These are phyloP conservation scores for Xylaria sp. DNA, from an alignment of 2,329 filamentous ascomycete genomes.

Conservation along the genomic window DNA sequence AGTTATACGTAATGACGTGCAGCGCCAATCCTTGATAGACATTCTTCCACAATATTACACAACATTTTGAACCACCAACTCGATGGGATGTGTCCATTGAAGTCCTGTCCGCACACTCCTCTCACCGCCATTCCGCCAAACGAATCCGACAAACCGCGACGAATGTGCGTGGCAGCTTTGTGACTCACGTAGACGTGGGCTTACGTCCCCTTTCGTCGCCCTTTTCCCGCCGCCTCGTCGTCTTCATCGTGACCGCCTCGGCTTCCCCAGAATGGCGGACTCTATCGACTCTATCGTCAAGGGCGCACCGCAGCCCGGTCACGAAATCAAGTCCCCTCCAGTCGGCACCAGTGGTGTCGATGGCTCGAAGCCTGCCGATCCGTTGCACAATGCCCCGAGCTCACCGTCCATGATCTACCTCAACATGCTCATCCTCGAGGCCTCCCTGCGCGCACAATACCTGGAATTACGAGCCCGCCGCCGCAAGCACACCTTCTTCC, in stretches of 20 bases:
- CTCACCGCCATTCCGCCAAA: constrained; percentile 34
- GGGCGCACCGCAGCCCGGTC: constrained; percentile 77
- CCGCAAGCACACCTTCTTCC: constrained; percentile 92
- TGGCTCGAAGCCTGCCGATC: constrained; percentile 67
- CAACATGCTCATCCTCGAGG: constrained; percentile 96
- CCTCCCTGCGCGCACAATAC: constrained; percentile 91
- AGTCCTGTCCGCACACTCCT: constrained; percentile 2
- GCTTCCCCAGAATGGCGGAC: constrained; percentile 63
- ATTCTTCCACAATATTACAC: constrained; percentile 24
- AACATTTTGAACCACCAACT: constrained; percentile 18
- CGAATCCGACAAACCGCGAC: constrained; percentile 15
- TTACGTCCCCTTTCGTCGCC: constrained; percentile 30
- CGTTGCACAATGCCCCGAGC: constrained; percentile 83
- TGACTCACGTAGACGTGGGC: constrained; percentile 36
- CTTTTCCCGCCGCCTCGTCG: constrained; percentile 23
- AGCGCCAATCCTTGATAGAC: constrained; percentile 18
- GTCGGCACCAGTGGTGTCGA: constrained; percentile 55
- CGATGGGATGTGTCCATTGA: constrained; percentile 7
- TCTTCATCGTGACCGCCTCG: constrained; percentile 16
- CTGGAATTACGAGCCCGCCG: constrained; percentile 87
- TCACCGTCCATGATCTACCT: constrained; percentile 97
- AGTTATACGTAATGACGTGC: constrained; percentile 31
- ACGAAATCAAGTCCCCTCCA: constrained; percentile 59
- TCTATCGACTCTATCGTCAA: constrained; percentile 91
- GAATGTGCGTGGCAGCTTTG: constrained; percentile 27